Evolutionary conservation across 2,329 filamentous ascomycete species (phyloP).

Genomic region (Neopestalotiopsis rosae): DNA sequence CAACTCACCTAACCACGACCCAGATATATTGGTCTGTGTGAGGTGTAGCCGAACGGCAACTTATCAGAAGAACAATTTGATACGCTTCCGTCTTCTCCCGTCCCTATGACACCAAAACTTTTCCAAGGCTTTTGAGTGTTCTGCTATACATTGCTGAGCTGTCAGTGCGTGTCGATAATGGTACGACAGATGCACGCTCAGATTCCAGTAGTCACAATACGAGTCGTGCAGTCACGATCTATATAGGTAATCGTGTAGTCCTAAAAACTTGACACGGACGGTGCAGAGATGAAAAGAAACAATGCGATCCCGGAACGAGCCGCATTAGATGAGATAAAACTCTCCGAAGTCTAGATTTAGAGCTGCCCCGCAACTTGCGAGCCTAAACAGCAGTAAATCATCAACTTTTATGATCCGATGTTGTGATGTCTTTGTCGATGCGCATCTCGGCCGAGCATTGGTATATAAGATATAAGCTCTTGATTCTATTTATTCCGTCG

Average conservation of each 20-base stretch:
- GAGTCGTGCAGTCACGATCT: not conserved
- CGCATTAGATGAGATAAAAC: slow-evolving; percentile 3
- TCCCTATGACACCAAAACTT: not conserved
- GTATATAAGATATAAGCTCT: not conserved
- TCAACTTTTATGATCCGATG: not conserved
- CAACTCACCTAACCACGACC: not conserved
- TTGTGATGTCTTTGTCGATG: not conserved
- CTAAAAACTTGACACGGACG: not conserved
- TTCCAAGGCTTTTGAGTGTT: too few relatives aligned
- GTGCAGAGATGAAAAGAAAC: not conserved
- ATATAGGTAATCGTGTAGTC: not conserved
- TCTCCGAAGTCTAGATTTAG: slow-evolving; percentile 4
- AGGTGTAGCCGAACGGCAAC: not conserved
- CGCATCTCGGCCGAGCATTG: not conserved
- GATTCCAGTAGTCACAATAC: not conserved
- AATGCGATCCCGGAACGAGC: slow-evolving; percentile 7
- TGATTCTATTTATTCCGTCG: not conserved
- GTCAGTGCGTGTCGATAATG: not conserved
- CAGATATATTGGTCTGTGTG: slow-evolving; percentile 3
- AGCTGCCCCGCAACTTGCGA: slow-evolving; percentile 4
- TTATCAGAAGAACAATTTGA: not conserved
- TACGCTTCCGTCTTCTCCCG: not conserved
- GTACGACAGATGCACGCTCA: not conserved
- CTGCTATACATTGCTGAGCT: not conserved
- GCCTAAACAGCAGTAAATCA: not conserved